Evolutionary conservation across 306 rosid species (phyloP), one percentile per base, ranked within the genome.

Genomic region (Prunus mume): DNA sequence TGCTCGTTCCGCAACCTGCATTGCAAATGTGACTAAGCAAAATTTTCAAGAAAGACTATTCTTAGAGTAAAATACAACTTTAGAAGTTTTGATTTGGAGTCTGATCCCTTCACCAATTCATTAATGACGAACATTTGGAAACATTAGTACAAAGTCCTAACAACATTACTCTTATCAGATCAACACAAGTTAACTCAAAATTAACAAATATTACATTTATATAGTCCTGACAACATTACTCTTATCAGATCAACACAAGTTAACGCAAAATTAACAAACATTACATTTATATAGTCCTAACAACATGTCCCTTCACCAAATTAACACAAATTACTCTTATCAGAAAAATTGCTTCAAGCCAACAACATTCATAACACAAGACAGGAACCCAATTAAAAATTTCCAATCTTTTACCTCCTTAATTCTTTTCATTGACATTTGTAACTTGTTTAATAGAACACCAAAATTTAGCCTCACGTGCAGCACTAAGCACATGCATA

Each of bases 1-100:
- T 67, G 97, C 88, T 49, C 99, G 85, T 82, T 95, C 99, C 45
- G 99, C 93, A 84, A 95, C 99, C 99, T 95, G 92, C 87, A 90
- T 62, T 30, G 17, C 52, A 75, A 78, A 60, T 34, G 30, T 43
- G 38, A 72, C 67, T 14, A 14, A 56, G 66, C 17, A 38, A 56
- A 5, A 0, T 3, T 38, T 56, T 38, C 52, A 72, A 38, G n/a
- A 22, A 72, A 56, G 9, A 38, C 9, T 14, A 55, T 56, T 57
- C 22, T 52, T 25, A 41, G 11, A n/a, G 32, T 11, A 70, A 71
- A 20, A 55, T 38, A 38, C 55, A 41, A 56, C 25, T 20, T 41
- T 14, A 8, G 32, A 56, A 72, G 76, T 56, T 20, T 6, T 19
- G 25, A 30, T 0, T 13, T 8, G 52, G 27, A 38, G 41, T 52